Conservation (phyloP, 306 rosid species). For the Malus asiatica region DNA sequence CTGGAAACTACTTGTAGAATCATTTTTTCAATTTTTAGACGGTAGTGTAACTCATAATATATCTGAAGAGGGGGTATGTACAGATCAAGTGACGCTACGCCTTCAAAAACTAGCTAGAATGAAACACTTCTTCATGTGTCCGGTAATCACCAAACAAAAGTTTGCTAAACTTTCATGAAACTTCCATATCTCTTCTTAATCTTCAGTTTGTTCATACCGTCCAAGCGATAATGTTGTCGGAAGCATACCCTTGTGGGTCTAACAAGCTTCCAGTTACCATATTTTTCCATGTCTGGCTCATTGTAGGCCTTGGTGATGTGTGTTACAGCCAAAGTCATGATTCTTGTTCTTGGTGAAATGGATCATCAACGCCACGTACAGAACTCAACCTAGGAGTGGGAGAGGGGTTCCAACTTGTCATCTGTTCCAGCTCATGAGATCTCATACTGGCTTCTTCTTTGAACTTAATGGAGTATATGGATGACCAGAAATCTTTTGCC, state of each 20-base stretch:
- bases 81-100: background rate
- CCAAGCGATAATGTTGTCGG: background rate
- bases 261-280: background rate
- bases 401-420: constrained; percentile 66
- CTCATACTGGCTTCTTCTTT: constrained; percentile 59
- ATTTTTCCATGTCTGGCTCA: background rate
- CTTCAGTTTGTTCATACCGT: background rate
- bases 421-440: constrained; percentile 52
- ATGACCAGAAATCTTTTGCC: constrained; percentile 86
- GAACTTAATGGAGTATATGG: constrained; percentile 73
- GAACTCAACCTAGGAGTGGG: constrained; percentile 88
- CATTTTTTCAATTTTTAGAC: background rate
- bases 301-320: constrained; percentile 17
- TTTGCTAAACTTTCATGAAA: background rate
- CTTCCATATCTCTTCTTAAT: background rate
- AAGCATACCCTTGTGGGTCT: background rate
- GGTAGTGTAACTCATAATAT: background rate
- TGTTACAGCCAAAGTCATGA: constrained; percentile 36
- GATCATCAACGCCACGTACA: constrained; percentile 73
- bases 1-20: too few relatives aligned
- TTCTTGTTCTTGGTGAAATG: constrained; percentile 85
- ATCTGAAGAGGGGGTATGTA: background rate
- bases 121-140: background rate
- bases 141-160: background rate
- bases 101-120: too few relatives aligned